Base-by-base conservation (phyloP, 2,329 filamentous ascomycete species). In the Ramularia endophylla region DNA sequence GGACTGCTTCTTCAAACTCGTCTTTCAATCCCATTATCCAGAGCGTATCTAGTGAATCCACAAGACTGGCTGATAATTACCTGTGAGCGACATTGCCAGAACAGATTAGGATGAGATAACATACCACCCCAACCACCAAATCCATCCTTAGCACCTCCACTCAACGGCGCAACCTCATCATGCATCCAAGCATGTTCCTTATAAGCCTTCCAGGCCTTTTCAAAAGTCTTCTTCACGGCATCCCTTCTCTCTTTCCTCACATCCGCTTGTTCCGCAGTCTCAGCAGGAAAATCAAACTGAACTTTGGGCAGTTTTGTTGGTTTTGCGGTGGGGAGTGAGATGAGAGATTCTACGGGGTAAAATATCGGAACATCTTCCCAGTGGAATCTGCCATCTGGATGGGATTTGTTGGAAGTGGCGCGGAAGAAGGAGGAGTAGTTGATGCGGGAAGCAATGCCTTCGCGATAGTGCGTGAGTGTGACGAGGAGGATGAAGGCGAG, bases 91-190 rank as follows among this genome's bases (percentile, higher is more conserved):
- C 6, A 6, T 6, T 25, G 22, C 6, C 6, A 6, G 22, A 25
- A 11, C 6, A 25, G 22, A 11, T 6, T 6, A 6, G 22, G 9
- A 25, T 25, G 22, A n/a, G 22, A 25, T 6, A 11, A 25, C 22
- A 62, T 69, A 4, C 68, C 68, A 3, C 63, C 68, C 69, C 69
- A 72, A 4, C 69, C 69, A 36, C 69, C 69, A 53, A 70, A 71
- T 15, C 60, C 60, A 47, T 71, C 58, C 32, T 57, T 63, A 16
- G 48, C 52, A 3, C 59, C 58, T 15, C 67, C 68, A 40, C 58
- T 61, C n/a, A 73, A 57, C 1, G 70, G 70, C 17, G 55, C 56
- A 25, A 73, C 52, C 53, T 73, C 70, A 41, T 73, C 70, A 42
- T 68, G 62, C 63, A 69, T 64, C 70, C 70, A 73, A 3, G 68